Evolutionary conservation across 495 filamentous ascomycete genomes (phyloP).

Genomic region (Tuber melanosporum): DNA sequence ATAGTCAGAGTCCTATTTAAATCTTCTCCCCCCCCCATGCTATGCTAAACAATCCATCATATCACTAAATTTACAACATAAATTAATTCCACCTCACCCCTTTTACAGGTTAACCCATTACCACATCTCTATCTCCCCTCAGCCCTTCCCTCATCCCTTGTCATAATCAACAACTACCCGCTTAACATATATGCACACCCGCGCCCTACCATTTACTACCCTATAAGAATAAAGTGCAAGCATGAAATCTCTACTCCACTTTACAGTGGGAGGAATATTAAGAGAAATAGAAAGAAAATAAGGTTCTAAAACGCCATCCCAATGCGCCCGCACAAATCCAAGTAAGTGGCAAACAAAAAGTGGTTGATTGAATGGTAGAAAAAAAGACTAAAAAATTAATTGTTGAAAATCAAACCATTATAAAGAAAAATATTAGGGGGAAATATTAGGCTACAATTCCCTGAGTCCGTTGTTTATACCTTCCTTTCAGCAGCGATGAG

Average conservation of each 20-base stretch:
- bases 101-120: background rate
- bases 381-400: background rate
- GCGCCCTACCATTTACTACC: background rate
- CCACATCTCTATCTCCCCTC: background rate
- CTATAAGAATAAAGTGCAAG: background rate
- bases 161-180: background rate
- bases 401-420: background rate
- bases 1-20: background rate
- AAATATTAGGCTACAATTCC: background rate
- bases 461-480: background rate
- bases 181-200: background rate
- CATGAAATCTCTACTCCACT: background rate
- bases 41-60: background rate
- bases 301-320: background rate
- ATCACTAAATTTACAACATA: background rate
- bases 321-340: background rate
- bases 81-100: background rate
- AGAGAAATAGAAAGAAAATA: background rate
- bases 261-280: background rate
- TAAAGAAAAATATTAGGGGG: background rate
- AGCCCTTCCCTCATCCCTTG: background rate
- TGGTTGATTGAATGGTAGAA: too few species aligned
- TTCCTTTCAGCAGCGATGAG: background rate
- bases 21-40: background rate
- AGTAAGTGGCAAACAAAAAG: background rate